These are phyloP conservation scores for Erodium texanum DNA, from an alignment of 441 rosid species.

Conservation along the genomic window DNA sequence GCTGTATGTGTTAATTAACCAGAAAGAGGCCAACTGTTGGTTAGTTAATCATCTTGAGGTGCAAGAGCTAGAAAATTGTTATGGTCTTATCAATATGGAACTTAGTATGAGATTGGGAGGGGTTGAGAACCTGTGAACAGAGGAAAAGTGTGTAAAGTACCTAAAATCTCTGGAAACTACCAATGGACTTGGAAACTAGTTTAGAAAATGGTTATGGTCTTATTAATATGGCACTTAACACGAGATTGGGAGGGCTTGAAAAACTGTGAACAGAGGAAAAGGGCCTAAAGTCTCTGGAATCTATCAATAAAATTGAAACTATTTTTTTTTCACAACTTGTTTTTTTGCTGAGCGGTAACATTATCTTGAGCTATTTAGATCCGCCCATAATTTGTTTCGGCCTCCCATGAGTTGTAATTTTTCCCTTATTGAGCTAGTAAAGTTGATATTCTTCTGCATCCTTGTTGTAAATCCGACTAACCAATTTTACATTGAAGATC, in stretches of 20 bases:
- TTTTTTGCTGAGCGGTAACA: background rate
- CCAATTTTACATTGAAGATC: background rate
- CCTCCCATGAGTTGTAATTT: background rate
- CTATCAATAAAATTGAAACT: background rate
- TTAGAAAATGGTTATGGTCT: background rate
- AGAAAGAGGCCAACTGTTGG: background rate
- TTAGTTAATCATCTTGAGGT: background rate
- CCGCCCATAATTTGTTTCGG: background rate
- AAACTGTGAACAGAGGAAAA: background rate
- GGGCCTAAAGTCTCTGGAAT: background rate
- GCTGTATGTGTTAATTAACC: background rate
- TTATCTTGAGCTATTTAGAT: background rate
- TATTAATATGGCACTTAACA: background rate
- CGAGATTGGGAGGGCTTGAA: background rate
- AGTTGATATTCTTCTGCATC: background rate
- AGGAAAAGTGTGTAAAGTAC: background rate
- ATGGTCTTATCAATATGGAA: background rate
- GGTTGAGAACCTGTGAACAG: background rate
- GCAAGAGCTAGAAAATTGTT: background rate
- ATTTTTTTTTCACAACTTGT: background rate
- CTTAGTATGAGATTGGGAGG: background rate
- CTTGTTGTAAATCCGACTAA: background rate
- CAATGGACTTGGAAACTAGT: background rate
- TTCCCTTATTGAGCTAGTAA: background rate
- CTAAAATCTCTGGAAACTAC: background rate